Percentiles rank a stretch among this genome's conserved stretches.
phyloP scores from a whole-genome alignment of 75 land plant genomes.

The Adiantum capillusveneris region DNA sequence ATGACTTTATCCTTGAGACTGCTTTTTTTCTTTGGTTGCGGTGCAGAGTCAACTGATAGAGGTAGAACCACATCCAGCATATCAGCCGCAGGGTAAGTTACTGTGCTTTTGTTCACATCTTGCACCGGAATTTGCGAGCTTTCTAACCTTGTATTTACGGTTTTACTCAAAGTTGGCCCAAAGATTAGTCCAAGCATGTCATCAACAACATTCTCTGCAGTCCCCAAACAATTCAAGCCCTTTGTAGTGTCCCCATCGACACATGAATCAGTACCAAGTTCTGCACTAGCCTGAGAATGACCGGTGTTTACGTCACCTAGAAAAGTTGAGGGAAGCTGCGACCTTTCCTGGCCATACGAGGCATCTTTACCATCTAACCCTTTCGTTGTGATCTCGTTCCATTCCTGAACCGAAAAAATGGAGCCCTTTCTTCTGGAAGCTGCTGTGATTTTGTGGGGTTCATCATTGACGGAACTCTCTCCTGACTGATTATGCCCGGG shows the following conservation, averaged over 20 bases:
- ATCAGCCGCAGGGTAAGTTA: background rate
- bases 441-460: background rate
- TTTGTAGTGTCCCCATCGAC: background rate
- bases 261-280: background rate
- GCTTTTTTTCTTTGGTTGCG: background rate
- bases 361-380: background rate
- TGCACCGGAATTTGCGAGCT: background rate
- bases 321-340: background rate
- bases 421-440: background rate
- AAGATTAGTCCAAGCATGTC: constrained; percentile 7
- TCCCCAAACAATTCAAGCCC: background rate
- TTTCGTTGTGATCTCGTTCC: background rate
- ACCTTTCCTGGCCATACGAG: background rate
- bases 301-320: background rate
- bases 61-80: background rate
- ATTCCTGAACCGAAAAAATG: constrained; percentile 3
- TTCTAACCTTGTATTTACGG: background rate
- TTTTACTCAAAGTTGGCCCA: constrained; percentile 1
- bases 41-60: background rate
- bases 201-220: constrained; percentile 2
- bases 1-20: constrained; percentile 1
- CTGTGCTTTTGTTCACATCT: background rate
- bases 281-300: background rate
- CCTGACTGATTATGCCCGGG: too few species aligned
- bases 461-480: background rate